A percentile compares a stretch with the other conserved stretches of the same genome.
Evolutionary conservation across 768 basidiomycete species (phyloP).

Genomic region (Suillus ampliporus): DNA sequence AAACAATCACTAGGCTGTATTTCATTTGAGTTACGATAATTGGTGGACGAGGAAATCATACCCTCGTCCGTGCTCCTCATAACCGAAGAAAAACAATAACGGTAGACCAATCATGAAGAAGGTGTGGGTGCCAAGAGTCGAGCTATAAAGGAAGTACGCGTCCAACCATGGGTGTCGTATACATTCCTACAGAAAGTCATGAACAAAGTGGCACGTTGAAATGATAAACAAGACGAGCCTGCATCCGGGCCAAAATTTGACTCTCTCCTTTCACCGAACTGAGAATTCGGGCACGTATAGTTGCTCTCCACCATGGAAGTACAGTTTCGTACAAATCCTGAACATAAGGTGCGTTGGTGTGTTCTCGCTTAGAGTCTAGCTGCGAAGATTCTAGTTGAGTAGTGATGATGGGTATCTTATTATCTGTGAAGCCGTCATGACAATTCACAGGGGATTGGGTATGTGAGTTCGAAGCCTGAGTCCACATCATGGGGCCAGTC

Average conservation of each 20-base stretch:
- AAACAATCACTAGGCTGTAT: slow-evolving; percentile 66
- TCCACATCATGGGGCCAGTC: neutral
- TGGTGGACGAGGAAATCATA: slow-evolving; percentile 32
- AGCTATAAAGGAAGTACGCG: slow-evolving; percentile 83
- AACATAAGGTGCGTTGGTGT: neutral
- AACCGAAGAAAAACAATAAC: slow-evolving; percentile 88
- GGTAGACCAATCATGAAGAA: slow-evolving; percentile 95
- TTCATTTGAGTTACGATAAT: slow-evolving; percentile 20
- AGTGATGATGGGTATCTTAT: neutral
- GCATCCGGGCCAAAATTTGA: slow-evolving; percentile 63
- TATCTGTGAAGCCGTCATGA: too few species aligned
- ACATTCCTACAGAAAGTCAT: slow-evolving; percentile 41
- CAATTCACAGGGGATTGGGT: neutral
- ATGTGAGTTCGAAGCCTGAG: neutral
- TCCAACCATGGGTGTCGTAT: slow-evolving; percentile 75
- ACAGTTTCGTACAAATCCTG: slow-evolving; percentile 69
- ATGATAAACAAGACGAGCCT: slow-evolving; percentile 51
- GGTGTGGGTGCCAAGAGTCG: slow-evolving; percentile 81
- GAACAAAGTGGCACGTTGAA: slow-evolving; percentile 12
- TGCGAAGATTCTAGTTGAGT: neutral
- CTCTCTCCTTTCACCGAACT: slow-evolving; percentile 63
- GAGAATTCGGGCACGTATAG: slow-evolving; percentile 59
- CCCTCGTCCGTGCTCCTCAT: slow-evolving; percentile 73
- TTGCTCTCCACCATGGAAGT: slow-evolving; percentile 69
- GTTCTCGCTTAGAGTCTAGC: neutral